Conservation (phyloP, 805 yeast species). For the Lipomyces mesembrius region DNA sequence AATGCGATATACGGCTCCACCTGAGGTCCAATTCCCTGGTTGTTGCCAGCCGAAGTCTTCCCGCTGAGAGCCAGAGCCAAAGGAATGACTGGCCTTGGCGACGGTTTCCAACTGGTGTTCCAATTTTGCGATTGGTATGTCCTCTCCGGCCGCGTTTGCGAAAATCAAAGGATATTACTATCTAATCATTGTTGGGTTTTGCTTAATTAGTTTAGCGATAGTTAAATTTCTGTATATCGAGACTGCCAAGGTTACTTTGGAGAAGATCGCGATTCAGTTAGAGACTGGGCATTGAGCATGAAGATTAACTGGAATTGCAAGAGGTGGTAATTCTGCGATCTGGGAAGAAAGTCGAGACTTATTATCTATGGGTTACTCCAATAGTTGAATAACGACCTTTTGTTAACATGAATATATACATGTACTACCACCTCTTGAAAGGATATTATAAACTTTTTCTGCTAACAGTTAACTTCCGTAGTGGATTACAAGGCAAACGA, state of each 20-base stretch:
- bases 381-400: too few relatives aligned
- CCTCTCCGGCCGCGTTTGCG: conserved; percentile 50
- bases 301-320: conserved; percentile 15
- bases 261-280: conserved; percentile 78
- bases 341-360: too few relatives aligned
- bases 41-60: conserved; percentile 67
- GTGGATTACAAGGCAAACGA: too few relatives aligned
- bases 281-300: conserved; percentile 53
- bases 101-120: conserved; percentile 69
- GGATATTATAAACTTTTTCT: too few relatives aligned
- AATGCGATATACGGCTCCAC: conserved; percentile 60
- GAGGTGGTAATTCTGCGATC: too few relatives aligned
- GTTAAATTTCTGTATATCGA: conserved; percentile 64
- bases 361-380: too few relatives aligned
- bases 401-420: too few relatives aligned
- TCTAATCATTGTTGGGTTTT: conserved; percentile 59
- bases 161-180: conserved; percentile 65
- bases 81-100: conserved; percentile 57
- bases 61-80: conserved; percentile 68
- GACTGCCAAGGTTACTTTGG: conserved; percentile 71
- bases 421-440: too few relatives aligned
- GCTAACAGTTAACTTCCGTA: too few relatives aligned
- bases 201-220: conserved; percentile 54
- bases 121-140: conserved; percentile 63
- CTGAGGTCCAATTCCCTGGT: conserved; percentile 60